Evolutionary conservation across 1,284 basidiomycete genomes (phyloP).

Genomic region (Retiboletus flavoniger): DNA sequence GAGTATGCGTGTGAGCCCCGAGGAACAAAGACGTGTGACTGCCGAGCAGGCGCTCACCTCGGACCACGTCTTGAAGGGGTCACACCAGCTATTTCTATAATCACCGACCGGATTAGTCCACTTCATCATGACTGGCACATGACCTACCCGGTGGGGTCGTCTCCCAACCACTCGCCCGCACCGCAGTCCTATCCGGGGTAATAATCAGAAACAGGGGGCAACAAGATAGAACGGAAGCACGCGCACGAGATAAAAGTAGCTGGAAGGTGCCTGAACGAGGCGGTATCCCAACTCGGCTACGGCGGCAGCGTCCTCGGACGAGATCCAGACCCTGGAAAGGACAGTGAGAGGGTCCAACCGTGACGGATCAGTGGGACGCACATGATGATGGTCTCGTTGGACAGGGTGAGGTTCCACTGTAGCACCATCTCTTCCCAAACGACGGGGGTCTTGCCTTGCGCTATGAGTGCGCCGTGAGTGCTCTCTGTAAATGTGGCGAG

Average conservation of each 20-base stretch:
- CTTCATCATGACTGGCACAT: background rate
- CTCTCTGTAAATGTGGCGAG: conserved; percentile 51
- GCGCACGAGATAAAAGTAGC: conserved; percentile 74
- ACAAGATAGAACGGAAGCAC: conserved; percentile 27
- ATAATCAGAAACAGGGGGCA: conserved; percentile 8
- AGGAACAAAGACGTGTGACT: background rate
- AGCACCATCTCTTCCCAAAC: conserved; percentile 78
- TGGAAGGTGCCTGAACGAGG: conserved; percentile 66
- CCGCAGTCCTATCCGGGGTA: conserved; percentile 66
- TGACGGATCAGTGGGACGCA: conserved; percentile 6
- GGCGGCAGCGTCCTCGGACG: conserved; percentile 54
- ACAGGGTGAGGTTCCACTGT: conserved; percentile 58
- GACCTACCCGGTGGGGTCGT: conserved; percentile 42
- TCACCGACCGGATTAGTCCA: conserved; percentile 11
- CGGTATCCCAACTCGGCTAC: conserved; percentile 61
- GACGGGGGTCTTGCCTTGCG: conserved; percentile 57
- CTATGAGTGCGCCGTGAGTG: conserved; percentile 49
- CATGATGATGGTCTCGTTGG: conserved; percentile 71
- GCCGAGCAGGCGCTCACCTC: conserved; percentile 31
- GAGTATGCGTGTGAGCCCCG: background rate
- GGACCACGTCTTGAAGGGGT: conserved; percentile 57
- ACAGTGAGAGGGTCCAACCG: background rate
- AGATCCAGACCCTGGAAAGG: conserved; percentile 64
- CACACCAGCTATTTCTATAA: conserved; percentile 50
- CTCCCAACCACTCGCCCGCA: conserved; percentile 76